Evolutionary conservation across 1,284 basidiomycete species (phyloP).

Genomic region (Chalciporus sp.): DNA sequence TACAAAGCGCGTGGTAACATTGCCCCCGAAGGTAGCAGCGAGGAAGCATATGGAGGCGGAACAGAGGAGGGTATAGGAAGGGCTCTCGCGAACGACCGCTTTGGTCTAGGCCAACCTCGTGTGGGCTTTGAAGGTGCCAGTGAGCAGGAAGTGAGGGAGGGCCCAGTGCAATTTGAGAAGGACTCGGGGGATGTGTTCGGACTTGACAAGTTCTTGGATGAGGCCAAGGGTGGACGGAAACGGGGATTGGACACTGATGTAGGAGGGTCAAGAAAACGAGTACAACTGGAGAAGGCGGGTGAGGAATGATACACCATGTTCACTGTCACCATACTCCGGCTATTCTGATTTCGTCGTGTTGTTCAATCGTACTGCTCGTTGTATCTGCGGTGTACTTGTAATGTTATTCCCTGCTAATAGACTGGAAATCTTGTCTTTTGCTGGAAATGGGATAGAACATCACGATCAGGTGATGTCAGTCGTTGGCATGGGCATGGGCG

Average conservation of each 20-base stretch:
- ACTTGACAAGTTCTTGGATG: conserved; percentile 95
- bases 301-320: conserved; percentile 47
- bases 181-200: conserved; percentile 98
- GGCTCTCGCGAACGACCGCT: conserved; percentile 92
- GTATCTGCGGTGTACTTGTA: conserved; percentile 6
- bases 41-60: conserved; percentile 90
- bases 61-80: conserved; percentile 92
- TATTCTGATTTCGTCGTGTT: not conserved
- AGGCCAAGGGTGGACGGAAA: conserved; percentile 93
- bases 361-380: not conserved
- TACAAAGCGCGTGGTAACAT: conserved; percentile 93
- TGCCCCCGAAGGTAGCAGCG: conserved; percentile 66
- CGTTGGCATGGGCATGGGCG: not conserved
- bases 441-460: no score
- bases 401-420: not conserved
- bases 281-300: conserved; percentile 69
- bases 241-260: conserved; percentile 79
- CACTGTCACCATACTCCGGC: not conserved
- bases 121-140: conserved; percentile 88
- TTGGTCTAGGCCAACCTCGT: conserved; percentile 84
- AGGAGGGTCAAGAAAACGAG: conserved; percentile 71
- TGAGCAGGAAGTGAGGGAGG: conserved; percentile 82
- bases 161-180: conserved; percentile 99
- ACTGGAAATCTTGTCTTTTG: not conserved
- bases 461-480: not conserved